Evolutionary conservation across 2,329 filamentous ascomycete species (phyloP).

Genomic region (Alternaria viburni): DNA sequence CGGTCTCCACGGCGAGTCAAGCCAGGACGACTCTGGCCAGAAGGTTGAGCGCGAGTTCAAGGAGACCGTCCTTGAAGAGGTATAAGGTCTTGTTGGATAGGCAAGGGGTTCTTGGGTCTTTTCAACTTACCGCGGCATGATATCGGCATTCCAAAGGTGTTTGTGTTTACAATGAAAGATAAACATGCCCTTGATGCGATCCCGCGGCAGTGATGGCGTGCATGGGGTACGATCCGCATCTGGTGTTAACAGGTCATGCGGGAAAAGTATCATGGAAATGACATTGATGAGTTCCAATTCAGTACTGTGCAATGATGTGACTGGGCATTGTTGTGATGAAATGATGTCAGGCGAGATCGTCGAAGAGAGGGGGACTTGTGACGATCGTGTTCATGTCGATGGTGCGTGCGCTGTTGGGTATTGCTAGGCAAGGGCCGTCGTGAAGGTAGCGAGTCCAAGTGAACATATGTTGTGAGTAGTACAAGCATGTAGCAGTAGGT

Average conservation of each 20-base stretch:
- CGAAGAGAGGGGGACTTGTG: neutral
- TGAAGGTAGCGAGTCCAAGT: neutral
- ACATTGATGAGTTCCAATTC: conserved; percentile 41
- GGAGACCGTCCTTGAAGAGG: conserved; percentile 91
- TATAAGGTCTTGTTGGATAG: conserved; percentile 67
- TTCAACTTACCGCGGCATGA: conserved; percentile 50
- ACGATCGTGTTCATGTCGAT: neutral
- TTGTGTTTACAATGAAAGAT: conserved; percentile 50
- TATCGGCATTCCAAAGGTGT: conserved; percentile 52
- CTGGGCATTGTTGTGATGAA: neutral
- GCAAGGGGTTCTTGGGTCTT: conserved; percentile 47
- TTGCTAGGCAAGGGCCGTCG: neutral
- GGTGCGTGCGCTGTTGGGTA: neutral
- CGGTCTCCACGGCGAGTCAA: conserved; percentile 96
- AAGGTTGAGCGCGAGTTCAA: conserved; percentile 99
- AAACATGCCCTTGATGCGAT: conserved; percentile 46
- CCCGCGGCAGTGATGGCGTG: conserved; percentile 45
- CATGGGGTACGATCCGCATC: conserved; percentile 41
- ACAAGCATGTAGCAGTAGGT: neutral
- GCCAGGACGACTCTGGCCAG: conserved; percentile 93
- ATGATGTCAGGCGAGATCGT: neutral
- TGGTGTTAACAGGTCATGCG: conserved; percentile 43
- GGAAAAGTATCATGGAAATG: conserved; percentile 47
- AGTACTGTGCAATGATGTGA: neutral
- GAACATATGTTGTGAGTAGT: neutral